Conservation (phyloP, 768 basidiomycete species). For the Lactarius sanguifluus region DNA sequence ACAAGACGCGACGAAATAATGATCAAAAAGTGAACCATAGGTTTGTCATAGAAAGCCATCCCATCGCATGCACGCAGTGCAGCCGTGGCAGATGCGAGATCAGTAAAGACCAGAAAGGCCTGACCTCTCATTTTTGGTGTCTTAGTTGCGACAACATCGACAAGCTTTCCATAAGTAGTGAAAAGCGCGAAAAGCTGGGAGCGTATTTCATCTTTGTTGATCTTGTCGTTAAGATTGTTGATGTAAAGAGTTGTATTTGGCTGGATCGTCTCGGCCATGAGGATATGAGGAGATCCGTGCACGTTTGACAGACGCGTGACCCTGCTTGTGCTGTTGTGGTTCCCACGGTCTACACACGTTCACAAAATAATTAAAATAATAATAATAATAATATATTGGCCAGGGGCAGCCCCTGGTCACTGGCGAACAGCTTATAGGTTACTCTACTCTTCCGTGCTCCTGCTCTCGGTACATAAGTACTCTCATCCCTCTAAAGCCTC, state of each 20-base stretch:
- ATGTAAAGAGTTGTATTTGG: slow-evolving; percentile 90
- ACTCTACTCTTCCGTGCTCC: not conserved
- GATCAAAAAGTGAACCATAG: slow-evolving; percentile 63
- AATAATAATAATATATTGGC: not conserved
- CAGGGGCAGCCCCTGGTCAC: slow-evolving; percentile 1
- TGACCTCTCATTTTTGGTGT: slow-evolving; percentile 85
- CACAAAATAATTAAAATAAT: not conserved
- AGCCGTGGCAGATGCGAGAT: slow-evolving; percentile 86
- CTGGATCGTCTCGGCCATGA: slow-evolving; percentile 52
- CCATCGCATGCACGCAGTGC: slow-evolving; percentile 93
- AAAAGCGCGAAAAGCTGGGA: slow-evolving; percentile 84
- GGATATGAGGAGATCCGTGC: not conserved
- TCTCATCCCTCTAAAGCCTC: not conserved
- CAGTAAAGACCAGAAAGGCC: slow-evolving; percentile 94
- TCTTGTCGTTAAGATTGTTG: slow-evolving; percentile 90
- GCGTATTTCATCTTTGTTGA: slow-evolving; percentile 88
- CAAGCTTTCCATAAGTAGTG: slow-evolving; percentile 87
- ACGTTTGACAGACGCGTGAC: slow-evolving; percentile 23
- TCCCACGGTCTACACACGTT: slow-evolving; percentile 16
- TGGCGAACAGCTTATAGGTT: not conserved
- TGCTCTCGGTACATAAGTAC: not conserved
- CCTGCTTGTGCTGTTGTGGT: not conserved
- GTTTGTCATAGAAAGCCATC: slow-evolving; percentile 90
- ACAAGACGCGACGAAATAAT: slow-evolving; percentile 13
- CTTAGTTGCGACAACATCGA: slow-evolving; percentile 92